Conservation (phyloP, 495 filamentous ascomycete species). For the Aspergillus hancockii region DNA sequence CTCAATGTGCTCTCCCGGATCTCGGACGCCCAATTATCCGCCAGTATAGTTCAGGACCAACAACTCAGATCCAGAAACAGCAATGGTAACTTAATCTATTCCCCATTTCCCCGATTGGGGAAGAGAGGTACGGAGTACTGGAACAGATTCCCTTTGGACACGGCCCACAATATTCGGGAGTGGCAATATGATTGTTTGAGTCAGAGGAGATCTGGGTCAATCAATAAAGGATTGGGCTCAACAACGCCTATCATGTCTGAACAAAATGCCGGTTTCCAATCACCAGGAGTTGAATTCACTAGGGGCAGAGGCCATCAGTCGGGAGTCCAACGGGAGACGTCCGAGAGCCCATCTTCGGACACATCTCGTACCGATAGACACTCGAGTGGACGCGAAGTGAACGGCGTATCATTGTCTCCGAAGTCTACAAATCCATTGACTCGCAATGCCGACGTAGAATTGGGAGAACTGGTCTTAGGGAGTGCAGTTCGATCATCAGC, state of each 20-base stretch:
- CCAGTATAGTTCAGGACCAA: slow-evolving; percentile 13
- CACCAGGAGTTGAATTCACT: background rate
- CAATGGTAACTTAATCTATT: slow-evolving; percentile 12
- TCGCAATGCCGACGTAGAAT: background rate
- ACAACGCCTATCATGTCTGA: background rate
- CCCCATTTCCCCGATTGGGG: slow-evolving; percentile 27
- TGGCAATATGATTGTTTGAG: slow-evolving; percentile 36
- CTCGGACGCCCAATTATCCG: slow-evolving; percentile 31
- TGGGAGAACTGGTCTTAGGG: background rate
- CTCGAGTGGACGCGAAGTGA: background rate
- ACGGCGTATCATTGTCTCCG: background rate
- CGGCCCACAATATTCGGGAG: slow-evolving; percentile 31
- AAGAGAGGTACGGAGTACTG: slow-evolving; percentile 39
- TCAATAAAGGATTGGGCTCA: background rate
- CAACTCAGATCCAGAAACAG: background rate
- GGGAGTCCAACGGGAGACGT: background rate
- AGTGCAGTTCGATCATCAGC: background rate
- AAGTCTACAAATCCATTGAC: background rate
- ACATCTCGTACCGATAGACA: background rate
- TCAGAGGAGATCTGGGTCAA: background rate
- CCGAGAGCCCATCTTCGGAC: background rate
- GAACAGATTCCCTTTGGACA: slow-evolving; percentile 37
- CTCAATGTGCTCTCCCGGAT: slow-evolving; percentile 34
- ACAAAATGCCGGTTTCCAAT: background rate
- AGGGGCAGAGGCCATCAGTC: background rate